Percentiles rank a stretch among this genome's conserved stretches.
Conservation (phyloP, 371 early-diverging fungal species). For the Mortierella sp. region DNA sequence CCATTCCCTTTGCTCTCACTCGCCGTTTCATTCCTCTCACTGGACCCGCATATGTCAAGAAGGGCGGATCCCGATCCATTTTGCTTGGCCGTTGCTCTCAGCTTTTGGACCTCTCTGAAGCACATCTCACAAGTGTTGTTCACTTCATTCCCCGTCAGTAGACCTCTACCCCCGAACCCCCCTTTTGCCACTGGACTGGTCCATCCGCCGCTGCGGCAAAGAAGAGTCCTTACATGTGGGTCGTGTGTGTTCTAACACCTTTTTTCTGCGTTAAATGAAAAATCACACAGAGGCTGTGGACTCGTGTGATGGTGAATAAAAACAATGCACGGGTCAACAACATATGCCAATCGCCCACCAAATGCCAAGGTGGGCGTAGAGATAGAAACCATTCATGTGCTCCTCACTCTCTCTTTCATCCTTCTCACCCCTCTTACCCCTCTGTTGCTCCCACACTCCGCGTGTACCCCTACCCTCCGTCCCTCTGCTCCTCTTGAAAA, state of each 20-base stretch:
- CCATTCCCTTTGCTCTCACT: background rate
- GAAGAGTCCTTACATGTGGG: background rate
- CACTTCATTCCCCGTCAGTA: background rate
- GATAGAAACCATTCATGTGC: background rate
- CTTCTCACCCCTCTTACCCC: background rate
- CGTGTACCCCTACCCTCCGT: background rate
- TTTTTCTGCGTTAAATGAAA: too few species aligned
- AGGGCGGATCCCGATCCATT: slow-evolving; percentile 8
- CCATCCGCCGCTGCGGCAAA: background rate
- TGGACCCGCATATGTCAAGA: background rate
- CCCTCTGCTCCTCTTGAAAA: too few species aligned
- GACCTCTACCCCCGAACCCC: background rate
- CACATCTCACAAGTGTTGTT: background rate
- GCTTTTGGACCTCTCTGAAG: background rate
- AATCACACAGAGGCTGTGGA: background rate
- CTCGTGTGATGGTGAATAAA: background rate
- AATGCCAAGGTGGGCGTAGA: too few species aligned
- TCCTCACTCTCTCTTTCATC: background rate
- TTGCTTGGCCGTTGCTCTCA: slow-evolving; percentile 7
- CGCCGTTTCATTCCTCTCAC: background rate
- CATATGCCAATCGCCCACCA: slow-evolving; percentile 9
- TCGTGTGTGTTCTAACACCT: too few species aligned
- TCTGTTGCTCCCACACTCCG: too few species aligned
- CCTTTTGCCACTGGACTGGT: background rate
- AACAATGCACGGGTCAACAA: background rate